Percentiles rank a stretch among this genome's conserved stretches.
These are phyloP conservation scores for Aspergillus indologenus DNA, from an alignment of 495 filamentous ascomycete genomes.

Conservation along the genomic window DNA sequence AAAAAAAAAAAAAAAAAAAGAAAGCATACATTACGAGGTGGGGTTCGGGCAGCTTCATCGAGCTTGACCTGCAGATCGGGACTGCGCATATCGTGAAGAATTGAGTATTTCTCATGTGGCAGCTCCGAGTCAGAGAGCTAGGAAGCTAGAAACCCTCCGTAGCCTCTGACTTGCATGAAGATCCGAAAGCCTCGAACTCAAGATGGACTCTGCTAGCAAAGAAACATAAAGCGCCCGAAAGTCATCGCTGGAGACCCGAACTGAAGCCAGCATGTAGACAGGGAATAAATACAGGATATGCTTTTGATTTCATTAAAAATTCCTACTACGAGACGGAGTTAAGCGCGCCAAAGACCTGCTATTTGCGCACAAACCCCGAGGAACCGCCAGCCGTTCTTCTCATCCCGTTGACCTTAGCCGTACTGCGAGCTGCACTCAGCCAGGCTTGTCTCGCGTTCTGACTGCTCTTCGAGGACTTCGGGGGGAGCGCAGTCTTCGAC, in stretches of 20 bases:
- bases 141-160: not conserved
- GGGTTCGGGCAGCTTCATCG: not conserved
- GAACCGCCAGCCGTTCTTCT: slow-evolving; percentile 36
- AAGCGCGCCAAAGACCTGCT: slow-evolving; percentile 10
- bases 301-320: not conserved
- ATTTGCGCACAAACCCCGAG: slow-evolving; percentile 46
- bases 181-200: not conserved
- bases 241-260: not conserved
- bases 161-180: not conserved
- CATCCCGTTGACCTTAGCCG: slow-evolving; percentile 37
- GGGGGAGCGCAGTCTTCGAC: slow-evolving; percentile 40
- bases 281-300: not conserved
- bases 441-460: slow-evolving; percentile 47
- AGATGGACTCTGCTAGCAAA: not conserved
- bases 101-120: too few species aligned
- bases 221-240: not conserved
- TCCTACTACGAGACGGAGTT: not conserved
- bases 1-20: too few species aligned
- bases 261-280: not conserved
- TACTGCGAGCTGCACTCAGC: slow-evolving; percentile 42
- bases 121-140: too few species aligned
- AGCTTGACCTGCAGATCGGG: not conserved
- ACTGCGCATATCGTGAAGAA: too few species aligned
- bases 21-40: slow-evolving; percentile 10
- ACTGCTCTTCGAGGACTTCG: slow-evolving; percentile 47